Percentiles rank a stretch among this genome's conserved stretches.
Evolutionary conservation across 2,329 filamentous ascomycete species (phyloP).

Genomic region (Sporothrix schenckii): DNA sequence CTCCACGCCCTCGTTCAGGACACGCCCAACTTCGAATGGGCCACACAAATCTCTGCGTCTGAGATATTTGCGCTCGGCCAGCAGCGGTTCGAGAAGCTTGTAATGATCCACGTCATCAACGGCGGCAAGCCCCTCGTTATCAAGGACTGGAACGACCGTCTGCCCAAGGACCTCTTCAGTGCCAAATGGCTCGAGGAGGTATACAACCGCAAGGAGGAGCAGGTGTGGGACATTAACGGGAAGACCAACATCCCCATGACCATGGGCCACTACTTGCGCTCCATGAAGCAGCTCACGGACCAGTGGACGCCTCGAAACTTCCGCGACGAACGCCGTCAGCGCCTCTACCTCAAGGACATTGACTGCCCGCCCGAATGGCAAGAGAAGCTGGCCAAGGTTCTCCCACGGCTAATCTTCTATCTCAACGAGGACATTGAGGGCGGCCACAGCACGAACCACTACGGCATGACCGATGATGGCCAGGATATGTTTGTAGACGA

Average conservation of each 20-base stretch:
- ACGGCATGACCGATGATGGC: slow-evolving; percentile 38
- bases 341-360: slow-evolving; percentile 95
- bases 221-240: slow-evolving; percentile 76
- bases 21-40: slow-evolving; percentile 85
- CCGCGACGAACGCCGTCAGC: slow-evolving; percentile 76
- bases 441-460: background rate
- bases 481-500: slow-evolving; percentile 51
- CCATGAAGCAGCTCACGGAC: slow-evolving; percentile 79
- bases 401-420: slow-evolving; percentile 85
- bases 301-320: slow-evolving; percentile 78
- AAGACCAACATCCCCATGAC: slow-evolving; percentile 80
- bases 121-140: slow-evolving; percentile 88
- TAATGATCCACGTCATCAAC: slow-evolving; percentile 79
- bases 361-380: slow-evolving; percentile 90
- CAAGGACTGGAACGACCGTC: slow-evolving; percentile 77
- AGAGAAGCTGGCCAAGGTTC: slow-evolving; percentile 72
- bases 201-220: slow-evolving; percentile 80
- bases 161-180: slow-evolving; percentile 79
- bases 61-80: slow-evolving; percentile 77
- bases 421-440: slow-evolving; percentile 75
- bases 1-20: slow-evolving; percentile 73
- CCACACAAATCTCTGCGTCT: slow-evolving; percentile 74
- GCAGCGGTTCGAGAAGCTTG: slow-evolving; percentile 81
- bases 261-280: slow-evolving; percentile 85
- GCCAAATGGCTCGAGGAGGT: slow-evolving; percentile 77